Base-by-base conservation (phyloP, 2,329 filamentous ascomycete genomes). In the Botrytis fabae region DNA sequence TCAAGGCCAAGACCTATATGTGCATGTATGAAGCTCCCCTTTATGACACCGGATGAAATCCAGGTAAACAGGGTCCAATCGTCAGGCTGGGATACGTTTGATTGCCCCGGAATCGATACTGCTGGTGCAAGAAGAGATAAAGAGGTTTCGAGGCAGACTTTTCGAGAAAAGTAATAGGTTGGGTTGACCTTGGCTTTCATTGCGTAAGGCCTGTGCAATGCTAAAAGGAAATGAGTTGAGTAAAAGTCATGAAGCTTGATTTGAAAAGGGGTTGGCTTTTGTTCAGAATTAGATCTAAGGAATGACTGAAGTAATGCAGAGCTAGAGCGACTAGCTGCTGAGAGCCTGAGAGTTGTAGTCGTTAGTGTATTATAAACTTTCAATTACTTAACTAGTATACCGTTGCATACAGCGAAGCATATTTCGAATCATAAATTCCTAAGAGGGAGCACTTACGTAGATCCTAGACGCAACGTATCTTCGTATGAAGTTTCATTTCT, bases 181-280 rank as follows among this genome's bases (percentile, higher is more conserved):
- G 85, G 86, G 68, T 87, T 83, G 1, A 77, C 75, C 8, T 79
- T 81, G 16, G 85, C 83, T 73, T 82, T 80, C 54, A 78, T 79
- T 54, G 83, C 83, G 77, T 85, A 88, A 0, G 84, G 81, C 12
- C 83, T 84, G 75, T 91, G 88, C 0, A 91, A 81, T 0, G 84
- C 83, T 22, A 90, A 83, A 2, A 89, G 76, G 76, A 88, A 89
- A 22, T 88, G 86, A 8, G 86, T 85, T 6, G 87, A 81, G 0
- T 87, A 81, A 59, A 86, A 85, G 66, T 88, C 84, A 40, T 88
- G 79, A 8, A 89, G 77, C 73, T 87, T 87, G 2, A 83, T 79
- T 44, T 74, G 70, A 20, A 73, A 73, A 8, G 72, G 48, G 7
- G 35, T 73, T 28, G 72, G 72, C 20, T 62, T 57, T 48, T 66